These are phyloP conservation scores for Cryptococcus sp. DNA, from an alignment of 1,284 basidiomycete genomes.

Conservation along the genomic window DNA sequence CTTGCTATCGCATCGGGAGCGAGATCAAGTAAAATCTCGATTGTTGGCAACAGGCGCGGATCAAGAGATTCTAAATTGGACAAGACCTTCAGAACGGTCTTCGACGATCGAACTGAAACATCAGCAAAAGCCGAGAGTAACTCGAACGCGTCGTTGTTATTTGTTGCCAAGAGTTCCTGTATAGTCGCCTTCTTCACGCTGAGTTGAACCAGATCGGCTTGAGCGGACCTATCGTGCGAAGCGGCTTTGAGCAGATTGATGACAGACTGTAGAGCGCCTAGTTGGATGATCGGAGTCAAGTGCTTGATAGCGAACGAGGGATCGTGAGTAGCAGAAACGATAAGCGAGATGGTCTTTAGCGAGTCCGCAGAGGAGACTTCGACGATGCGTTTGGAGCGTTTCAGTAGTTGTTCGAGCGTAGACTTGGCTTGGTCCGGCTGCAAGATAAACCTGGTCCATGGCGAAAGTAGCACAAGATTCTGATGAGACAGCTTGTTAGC, in stretches of 20 bases:
- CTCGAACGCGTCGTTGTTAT: constrained; percentile 14
- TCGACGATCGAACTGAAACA: constrained; percentile 10
- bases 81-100: constrained; percentile 11
- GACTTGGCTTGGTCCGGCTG: neutral
- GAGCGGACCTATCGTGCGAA: neutral
- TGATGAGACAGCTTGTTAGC: constrained; percentile 3
- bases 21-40: constrained; percentile 13
- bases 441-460: neutral
- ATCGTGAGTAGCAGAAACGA: constrained; percentile 18
- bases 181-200: constrained; percentile 20
- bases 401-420: neutral
- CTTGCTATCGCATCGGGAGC: constrained; percentile 1
- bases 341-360: constrained; percentile 9
- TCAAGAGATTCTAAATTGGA: constrained; percentile 16
- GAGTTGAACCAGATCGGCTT: neutral
- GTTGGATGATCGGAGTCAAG: constrained; percentile 7
- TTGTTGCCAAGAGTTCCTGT: constrained; percentile 11
- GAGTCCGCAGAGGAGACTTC: neutral
- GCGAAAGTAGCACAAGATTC: constrained; percentile 1
- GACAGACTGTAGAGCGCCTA: constrained; percentile 4
- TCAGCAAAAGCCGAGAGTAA: constrained; percentile 22
- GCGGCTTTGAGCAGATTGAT: constrained; percentile 6
- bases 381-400: neutral
- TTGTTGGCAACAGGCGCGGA: constrained; percentile 20
- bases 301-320: constrained; percentile 16